Conservation (phyloP, 768 basidiomycete species). For the Leccinum pellstonianum region DNA sequence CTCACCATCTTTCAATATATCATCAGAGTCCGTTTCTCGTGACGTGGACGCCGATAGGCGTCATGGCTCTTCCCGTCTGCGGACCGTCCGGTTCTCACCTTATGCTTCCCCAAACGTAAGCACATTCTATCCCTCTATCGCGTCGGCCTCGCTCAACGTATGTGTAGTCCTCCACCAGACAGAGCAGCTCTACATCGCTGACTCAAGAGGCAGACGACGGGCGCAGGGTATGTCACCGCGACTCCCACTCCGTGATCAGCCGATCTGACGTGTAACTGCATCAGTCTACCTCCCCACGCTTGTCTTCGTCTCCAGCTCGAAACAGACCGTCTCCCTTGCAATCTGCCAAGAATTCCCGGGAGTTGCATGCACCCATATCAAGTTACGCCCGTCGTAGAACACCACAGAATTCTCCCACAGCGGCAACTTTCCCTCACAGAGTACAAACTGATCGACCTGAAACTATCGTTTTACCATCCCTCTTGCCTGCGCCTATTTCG, state of each 20-base stretch:
- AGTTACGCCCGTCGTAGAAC: conserved; percentile 78
- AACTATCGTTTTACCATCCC: conserved; percentile 50
- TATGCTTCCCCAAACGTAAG: conserved; percentile 31
- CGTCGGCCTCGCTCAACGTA: background rate
- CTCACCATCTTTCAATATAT: conserved; percentile 39
- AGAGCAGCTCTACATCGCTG: conserved; percentile 46
- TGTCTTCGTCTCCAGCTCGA: conserved; percentile 42
- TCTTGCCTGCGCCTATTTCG: conserved; percentile 42
- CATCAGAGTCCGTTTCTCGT: conserved; percentile 23
- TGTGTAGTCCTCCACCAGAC: conserved; percentile 41
- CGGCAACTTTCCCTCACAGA: conserved; percentile 55
- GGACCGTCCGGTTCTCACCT: conserved; percentile 31
- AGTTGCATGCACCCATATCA: conserved; percentile 71
- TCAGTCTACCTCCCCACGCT: conserved; percentile 36
- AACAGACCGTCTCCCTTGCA: conserved; percentile 45
- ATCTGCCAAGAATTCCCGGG: conserved; percentile 49
- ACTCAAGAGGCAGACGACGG: conserved; percentile 27
- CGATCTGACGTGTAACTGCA: conserved; percentile 29
- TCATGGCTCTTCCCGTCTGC: conserved; percentile 26
- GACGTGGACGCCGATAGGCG: conserved; percentile 34
- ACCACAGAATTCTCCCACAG: conserved; percentile 69
- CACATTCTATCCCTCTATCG: background rate
- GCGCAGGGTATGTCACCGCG: conserved; percentile 37
- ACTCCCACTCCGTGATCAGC: conserved; percentile 28
- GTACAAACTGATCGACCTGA: conserved; percentile 32